Evolutionary conservation across 345 rosid species (phyloP).

Genomic region (Ceriops zippeliana): DNA sequence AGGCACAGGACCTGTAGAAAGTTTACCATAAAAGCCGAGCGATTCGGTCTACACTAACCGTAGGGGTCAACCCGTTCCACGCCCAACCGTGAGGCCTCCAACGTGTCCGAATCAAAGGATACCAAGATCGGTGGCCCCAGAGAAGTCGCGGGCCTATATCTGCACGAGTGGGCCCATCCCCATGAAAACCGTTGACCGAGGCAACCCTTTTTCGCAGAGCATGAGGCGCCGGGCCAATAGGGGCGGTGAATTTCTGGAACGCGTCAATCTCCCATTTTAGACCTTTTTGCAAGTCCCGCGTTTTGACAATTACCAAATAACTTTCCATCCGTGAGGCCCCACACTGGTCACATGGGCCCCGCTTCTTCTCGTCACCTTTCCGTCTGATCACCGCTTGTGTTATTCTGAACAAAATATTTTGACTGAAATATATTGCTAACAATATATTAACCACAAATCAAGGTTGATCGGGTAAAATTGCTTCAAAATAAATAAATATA

Average conservation of each 20-base stretch:
- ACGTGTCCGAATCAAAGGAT: conserved; percentile 5
- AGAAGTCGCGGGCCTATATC: background rate
- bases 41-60: conserved; percentile 22
- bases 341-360: conserved; percentile 4
- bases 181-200: conserved; percentile 33
- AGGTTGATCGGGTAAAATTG: too few relatives aligned
- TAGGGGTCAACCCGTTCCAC: conserved; percentile 32
- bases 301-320: background rate
- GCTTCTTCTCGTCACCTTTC: background rate
- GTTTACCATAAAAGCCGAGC: background rate
- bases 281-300: background rate
- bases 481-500: too few relatives aligned
- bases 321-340: conserved; percentile 12
- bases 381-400: too few relatives aligned
- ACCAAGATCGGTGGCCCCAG: background rate
- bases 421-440: too few relatives aligned
- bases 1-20: background rate
- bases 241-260: conserved; percentile 33
- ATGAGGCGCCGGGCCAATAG: conserved; percentile 30
- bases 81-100: background rate
- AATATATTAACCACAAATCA: too few relatives aligned
- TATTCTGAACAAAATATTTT: too few relatives aligned
- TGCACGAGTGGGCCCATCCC: conserved; percentile 15
- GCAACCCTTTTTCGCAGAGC: conserved; percentile 21
- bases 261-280: conserved; percentile 31